Conservation (phyloP, 1,284 basidiomycete genomes). For the Apiotrichum mycotoxinovorans region DNA sequence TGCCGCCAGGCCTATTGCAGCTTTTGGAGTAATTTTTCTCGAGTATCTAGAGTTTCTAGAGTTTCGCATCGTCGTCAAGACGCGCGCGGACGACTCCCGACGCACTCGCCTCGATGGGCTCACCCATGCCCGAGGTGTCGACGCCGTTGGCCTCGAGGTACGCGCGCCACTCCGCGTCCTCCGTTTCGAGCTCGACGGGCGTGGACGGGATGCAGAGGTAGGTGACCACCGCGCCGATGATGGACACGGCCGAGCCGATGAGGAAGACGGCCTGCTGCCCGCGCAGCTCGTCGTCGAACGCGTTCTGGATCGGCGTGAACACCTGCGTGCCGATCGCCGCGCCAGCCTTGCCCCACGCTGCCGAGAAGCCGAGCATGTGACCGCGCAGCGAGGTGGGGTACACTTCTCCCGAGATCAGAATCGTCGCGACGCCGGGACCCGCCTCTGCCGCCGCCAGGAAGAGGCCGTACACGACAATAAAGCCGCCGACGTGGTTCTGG, state of each 20-base stretch:
- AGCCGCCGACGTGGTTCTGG: conserved; percentile 15
- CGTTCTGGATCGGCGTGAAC: conserved; percentile 24
- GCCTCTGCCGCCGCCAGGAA: conserved; percentile 21
- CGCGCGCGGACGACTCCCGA: not conserved
- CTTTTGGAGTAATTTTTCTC: too few species aligned
- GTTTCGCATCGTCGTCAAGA: too few species aligned
- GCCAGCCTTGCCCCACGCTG: conserved; percentile 68
- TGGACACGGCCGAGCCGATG: conserved; percentile 27
- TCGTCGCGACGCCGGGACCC: conserved; percentile 50
- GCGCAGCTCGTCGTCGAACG: conserved; percentile 21
- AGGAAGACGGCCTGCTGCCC: conserved; percentile 34
- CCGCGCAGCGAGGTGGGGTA: conserved; percentile 65
- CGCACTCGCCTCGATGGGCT: conserved; percentile 12
- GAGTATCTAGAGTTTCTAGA: too few species aligned
- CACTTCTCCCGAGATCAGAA: conserved; percentile 49
- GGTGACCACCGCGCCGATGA: conserved; percentile 25
- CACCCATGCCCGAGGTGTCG: conserved; percentile 9
- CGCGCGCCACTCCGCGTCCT: conserved; percentile 24
- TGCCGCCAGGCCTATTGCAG: too few species aligned
- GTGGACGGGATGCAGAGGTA: conserved; percentile 27
- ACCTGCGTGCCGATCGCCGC: conserved; percentile 51
- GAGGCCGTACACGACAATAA: conserved; percentile 24
- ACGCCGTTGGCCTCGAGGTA: conserved; percentile 27
- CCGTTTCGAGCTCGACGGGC: conserved; percentile 22
- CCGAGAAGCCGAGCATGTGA: conserved; percentile 61